Conservation (phyloP, 2,329 filamentous ascomycete species). For the Chrysoporthe austroafricana region DNA sequence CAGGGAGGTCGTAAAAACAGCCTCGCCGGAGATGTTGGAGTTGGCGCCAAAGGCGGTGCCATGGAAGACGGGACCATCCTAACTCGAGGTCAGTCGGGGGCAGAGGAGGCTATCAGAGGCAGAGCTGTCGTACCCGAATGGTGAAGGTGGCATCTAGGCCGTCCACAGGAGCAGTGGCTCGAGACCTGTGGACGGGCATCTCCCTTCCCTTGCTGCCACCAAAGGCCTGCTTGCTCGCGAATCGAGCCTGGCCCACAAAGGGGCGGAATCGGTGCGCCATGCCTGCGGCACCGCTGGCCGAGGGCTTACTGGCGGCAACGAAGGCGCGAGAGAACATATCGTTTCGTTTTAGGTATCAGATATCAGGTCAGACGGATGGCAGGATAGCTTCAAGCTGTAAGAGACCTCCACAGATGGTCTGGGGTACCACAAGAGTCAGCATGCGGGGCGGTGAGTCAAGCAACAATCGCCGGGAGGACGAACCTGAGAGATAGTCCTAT, state of each 20-base stretch:
- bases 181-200: slow-evolving; percentile 62
- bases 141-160: slow-evolving; percentile 89
- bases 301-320: slow-evolving; percentile 56
- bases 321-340: slow-evolving; percentile 66
- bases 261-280: slow-evolving; percentile 37
- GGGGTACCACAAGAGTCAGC: slow-evolving; percentile 39
- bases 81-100: slow-evolving; percentile 27
- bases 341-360: slow-evolving; percentile 32
- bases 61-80: slow-evolving; percentile 94
- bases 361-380: slow-evolving; percentile 27
- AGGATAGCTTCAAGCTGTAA: slow-evolving; percentile 46
- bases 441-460: slow-evolving; percentile 48
- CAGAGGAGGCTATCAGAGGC: background rate
- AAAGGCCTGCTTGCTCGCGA: slow-evolving; percentile 54
- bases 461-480: slow-evolving; percentile 38
- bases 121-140: slow-evolving; percentile 67
- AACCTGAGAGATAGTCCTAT: slow-evolving; percentile 79
- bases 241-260: slow-evolving; percentile 41
- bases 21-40: slow-evolving; percentile 95
- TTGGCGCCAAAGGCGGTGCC: slow-evolving; percentile 97
- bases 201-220: slow-evolving; percentile 71
- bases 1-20: slow-evolving; percentile 96
- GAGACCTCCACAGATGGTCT: slow-evolving; percentile 60
- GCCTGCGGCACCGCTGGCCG: slow-evolving; percentile 49
- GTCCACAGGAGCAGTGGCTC: slow-evolving; percentile 67